Conservation (phyloP, 2,329 filamentous ascomycete species). For the Pseudocercospora musae region DNA sequence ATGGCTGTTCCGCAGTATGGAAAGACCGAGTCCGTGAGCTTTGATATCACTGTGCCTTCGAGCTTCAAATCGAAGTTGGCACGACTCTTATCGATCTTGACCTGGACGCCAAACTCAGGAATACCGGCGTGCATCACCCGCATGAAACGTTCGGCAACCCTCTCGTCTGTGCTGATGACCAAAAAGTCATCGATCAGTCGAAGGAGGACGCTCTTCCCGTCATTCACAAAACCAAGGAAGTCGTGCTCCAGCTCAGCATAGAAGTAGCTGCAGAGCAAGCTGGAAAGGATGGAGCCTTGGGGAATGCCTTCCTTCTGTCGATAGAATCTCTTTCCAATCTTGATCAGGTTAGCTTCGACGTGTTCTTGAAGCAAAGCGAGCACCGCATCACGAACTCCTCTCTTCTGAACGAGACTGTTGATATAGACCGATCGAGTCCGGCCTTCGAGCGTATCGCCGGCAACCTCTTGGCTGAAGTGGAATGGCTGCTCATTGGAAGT, state of each 20-base stretch:
- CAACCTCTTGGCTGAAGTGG: constrained; percentile 21
- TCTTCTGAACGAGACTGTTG: constrained; percentile 60
- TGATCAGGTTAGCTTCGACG: constrained; percentile 79
- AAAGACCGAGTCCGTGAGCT: constrained; percentile 52
- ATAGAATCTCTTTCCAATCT: constrained; percentile 83
- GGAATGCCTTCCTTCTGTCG: constrained; percentile 86
- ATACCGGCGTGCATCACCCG: constrained; percentile 75
- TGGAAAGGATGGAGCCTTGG: constrained; percentile 86
- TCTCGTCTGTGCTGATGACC: constrained; percentile 69
- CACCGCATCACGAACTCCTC: constrained; percentile 58
- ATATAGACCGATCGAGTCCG: constrained; percentile 72
- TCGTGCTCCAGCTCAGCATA: constrained; percentile 81
- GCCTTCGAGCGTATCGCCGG: constrained; percentile 24
- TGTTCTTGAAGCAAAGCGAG: constrained; percentile 73
- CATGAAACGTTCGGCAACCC: constrained; percentile 70
- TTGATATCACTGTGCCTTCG: constrained; percentile 52
- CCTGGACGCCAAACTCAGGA: constrained; percentile 72
- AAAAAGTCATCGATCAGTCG: constrained; percentile 91
- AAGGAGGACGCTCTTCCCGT: constrained; percentile 61
- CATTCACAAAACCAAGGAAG: constrained; percentile 63
- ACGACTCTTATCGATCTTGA: constrained; percentile 75
- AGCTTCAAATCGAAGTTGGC: constrained; percentile 73
- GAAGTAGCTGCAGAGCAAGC: constrained; percentile 88
- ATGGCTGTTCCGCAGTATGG: constrained; percentile 86
- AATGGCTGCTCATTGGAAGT: constrained; percentile 28